phyloP scores from a whole-genome alignment of 441 rosid species.

The Gossypium aridum region DNA sequence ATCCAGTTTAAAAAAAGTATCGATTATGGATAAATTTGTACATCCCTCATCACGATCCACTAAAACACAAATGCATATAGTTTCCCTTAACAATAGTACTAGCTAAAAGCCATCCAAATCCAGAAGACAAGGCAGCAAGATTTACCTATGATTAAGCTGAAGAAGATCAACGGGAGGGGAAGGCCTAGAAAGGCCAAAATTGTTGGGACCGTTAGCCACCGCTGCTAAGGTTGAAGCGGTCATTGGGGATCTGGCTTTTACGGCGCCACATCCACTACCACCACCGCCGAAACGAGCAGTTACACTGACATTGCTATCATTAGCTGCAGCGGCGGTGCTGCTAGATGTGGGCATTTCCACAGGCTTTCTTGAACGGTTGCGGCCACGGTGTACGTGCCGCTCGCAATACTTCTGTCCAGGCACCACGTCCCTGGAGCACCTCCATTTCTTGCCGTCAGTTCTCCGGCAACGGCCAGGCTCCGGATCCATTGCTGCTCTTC shows the following conservation, averaged over 20 bases:
- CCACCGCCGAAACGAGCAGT: slow-evolving; percentile 13
- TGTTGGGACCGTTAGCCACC: slow-evolving; percentile 27
- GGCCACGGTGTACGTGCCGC: slow-evolving; percentile 99
- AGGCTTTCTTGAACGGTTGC: slow-evolving; percentile 99
- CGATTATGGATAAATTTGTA: no score
- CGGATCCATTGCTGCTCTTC: slow-evolving; percentile 81
- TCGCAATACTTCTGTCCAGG: slow-evolving; percentile 92
- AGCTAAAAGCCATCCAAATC: neutral
- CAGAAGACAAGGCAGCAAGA: neutral
- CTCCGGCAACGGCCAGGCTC: slow-evolving; percentile 97
- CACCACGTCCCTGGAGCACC: slow-evolving; percentile 94
- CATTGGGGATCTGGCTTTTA: slow-evolving; percentile 10
- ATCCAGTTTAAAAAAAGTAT: no score
- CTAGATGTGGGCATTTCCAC: slow-evolving; percentile 78
- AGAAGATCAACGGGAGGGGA: slow-evolving; percentile 55
- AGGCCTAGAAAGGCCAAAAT: slow-evolving; percentile 43
- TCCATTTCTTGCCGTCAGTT: slow-evolving; percentile 96
- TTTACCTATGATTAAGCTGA: slow-evolving; percentile 58
- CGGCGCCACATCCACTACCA: slow-evolving; percentile 15
- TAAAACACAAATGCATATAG: no score
- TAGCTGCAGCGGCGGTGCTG: slow-evolving; percentile 11
- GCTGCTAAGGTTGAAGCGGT: slow-evolving; percentile 19
- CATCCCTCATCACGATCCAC: no score
- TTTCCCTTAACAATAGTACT: neutral
- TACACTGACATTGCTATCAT: neutral